Evolutionary conservation across 352 stramenopile genomes (phyloP), one percentile per base, ranked within the genome.

Genomic region (Pythium scleroteichum): DNA sequence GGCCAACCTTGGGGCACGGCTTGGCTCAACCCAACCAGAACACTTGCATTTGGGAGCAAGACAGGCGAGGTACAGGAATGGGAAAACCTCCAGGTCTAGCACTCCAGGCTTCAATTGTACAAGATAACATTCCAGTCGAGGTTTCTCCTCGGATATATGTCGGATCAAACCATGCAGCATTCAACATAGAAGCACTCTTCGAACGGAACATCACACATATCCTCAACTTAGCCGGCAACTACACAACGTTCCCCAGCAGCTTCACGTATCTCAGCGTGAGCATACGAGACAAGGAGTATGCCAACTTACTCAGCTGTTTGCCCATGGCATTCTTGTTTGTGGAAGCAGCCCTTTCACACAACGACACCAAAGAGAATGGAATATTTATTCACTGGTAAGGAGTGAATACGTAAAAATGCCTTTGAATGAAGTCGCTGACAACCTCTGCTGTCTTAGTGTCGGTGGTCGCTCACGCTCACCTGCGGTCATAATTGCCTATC

Each of bases 191-290:
- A 32, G 73, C 65, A 3, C 82, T 97, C 48, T 79, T 92, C 49
- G 68, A 83, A 33, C 72, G 70, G 53, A 76, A 78, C 14, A 92
- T 97, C 53, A 82, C 87, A 16, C 88, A 96, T 52, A 71, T 97
- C 7, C 62, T 97, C 29, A 96, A 97, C 59, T 81, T 94, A 13
- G 85, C 89, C 0, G 89, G 88, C 27, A 80, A 72, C 38, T 86
- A 90, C 46, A 79, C 85, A n/a, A 96, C 88, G 22, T 97, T 95
- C 64, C 90, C 90, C 0, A 73, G 90, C 10, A 69, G 85, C 20
- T 97, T 97, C 53, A 93, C 81, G 19, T 97, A 97, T 72, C 68
- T 97, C 39, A 96, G 82, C 59, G 64, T 97, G n/a, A 83, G 79
- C 53, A 79, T 97, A 24, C 79, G 90, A 23, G 90, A 97, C 69